Evolutionary conservation across 2,329 filamentous ascomycete species (phyloP).

Genomic region (Pseudodiploospora longispora): DNA sequence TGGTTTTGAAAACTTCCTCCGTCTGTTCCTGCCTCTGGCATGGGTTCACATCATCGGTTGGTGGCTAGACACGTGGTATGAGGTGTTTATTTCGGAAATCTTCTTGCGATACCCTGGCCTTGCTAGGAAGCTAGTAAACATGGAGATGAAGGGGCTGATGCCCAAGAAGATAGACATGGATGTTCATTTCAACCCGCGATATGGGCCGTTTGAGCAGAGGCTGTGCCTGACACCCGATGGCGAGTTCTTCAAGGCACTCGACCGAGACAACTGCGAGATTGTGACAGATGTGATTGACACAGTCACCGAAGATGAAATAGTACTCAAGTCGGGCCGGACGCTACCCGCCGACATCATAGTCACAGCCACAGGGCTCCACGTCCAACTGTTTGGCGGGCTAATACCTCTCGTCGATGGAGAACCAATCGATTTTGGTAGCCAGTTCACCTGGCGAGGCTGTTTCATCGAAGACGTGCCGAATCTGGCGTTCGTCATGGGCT

Average conservation of each 20-base stretch:
- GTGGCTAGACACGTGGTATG: conserved; percentile 38
- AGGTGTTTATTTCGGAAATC: conserved; percentile 32
- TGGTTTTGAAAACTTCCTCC: conserved; percentile 27
- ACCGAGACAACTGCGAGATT: conserved; percentile 35
- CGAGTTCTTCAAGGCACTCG: conserved; percentile 47
- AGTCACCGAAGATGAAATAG: conserved; percentile 39
- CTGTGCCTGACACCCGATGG: conserved; percentile 57
- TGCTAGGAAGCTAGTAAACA: conserved; percentile 27
- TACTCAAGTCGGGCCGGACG: conserved; percentile 37
- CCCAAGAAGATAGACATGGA: conserved; percentile 46
- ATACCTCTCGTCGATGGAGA: conserved; percentile 46
- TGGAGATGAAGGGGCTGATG: conserved; percentile 38
- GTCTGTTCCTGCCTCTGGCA: conserved; percentile 36
- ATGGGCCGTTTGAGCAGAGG: conserved; percentile 66
- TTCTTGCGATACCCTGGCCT: conserved; percentile 18
- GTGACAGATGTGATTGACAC: conserved; percentile 45
- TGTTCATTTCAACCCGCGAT: conserved; percentile 56
- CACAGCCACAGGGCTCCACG: conserved; percentile 58
- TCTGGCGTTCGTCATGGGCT: conserved; percentile 52
- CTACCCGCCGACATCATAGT: conserved; percentile 60
- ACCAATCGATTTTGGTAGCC: conserved; percentile 36
- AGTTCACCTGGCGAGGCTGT: conserved; percentile 54
- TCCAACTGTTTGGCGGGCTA: conserved; percentile 48
- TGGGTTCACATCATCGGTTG: conserved; percentile 40
- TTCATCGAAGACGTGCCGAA: conserved; percentile 65